phyloP scores from a whole-genome alignment of 2,329 filamentous ascomycete species.

The Neodidymelliopsis sp. region DNA sequence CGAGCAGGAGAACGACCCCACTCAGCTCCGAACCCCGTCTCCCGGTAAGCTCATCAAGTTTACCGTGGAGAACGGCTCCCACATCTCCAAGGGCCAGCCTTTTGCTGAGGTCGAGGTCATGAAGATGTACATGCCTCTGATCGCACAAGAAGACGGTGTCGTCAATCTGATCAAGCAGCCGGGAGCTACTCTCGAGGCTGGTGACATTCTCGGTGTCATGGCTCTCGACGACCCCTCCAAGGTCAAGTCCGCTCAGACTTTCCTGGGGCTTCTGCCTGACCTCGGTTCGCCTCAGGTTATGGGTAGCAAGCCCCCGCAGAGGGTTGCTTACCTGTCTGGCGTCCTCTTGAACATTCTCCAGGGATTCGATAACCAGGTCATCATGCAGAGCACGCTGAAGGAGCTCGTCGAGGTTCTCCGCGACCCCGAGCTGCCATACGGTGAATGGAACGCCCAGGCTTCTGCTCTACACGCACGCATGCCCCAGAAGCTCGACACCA shows the following conservation, averaged over 20 bases:
- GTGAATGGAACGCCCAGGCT: slow-evolving; percentile 95
- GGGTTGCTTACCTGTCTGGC: slow-evolving; percentile 77
- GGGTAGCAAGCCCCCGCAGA: slow-evolving; percentile 90
- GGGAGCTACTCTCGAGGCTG: slow-evolving; percentile 94
- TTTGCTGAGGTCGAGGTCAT: slow-evolving; percentile 99
- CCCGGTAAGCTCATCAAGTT: slow-evolving; percentile 99
- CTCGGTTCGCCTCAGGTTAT: slow-evolving; percentile 86
- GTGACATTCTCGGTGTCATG: slow-evolving; percentile 97
- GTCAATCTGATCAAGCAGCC: slow-evolving; percentile 99
- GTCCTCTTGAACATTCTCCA: slow-evolving; percentile 87
- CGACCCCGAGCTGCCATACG: slow-evolving; percentile 89
- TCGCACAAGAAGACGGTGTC: slow-evolving; percentile 92
- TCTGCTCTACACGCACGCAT: slow-evolving; percentile 97
- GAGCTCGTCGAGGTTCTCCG: slow-evolving; percentile 90
- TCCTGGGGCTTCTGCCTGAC: slow-evolving; percentile 87
- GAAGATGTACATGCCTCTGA: slow-evolving; percentile 99
- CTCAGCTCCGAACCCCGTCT: slow-evolving; percentile 91
- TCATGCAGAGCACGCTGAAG: slow-evolving; percentile 87
- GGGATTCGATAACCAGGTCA: slow-evolving; percentile 96
- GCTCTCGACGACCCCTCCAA: slow-evolving; percentile 93
- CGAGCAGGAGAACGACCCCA: slow-evolving; percentile 98
- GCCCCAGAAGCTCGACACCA: slow-evolving; percentile 88
- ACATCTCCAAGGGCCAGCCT: slow-evolving; percentile 88
- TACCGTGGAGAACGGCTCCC: slow-evolving; percentile 91
- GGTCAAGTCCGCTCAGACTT: slow-evolving; percentile 95